Percentiles rank a stretch among this genome's conserved stretches.
phyloP scores from a whole-genome alignment of 2,329 filamentous ascomycete genomes.

The Grosmannia clavigera region DNA sequence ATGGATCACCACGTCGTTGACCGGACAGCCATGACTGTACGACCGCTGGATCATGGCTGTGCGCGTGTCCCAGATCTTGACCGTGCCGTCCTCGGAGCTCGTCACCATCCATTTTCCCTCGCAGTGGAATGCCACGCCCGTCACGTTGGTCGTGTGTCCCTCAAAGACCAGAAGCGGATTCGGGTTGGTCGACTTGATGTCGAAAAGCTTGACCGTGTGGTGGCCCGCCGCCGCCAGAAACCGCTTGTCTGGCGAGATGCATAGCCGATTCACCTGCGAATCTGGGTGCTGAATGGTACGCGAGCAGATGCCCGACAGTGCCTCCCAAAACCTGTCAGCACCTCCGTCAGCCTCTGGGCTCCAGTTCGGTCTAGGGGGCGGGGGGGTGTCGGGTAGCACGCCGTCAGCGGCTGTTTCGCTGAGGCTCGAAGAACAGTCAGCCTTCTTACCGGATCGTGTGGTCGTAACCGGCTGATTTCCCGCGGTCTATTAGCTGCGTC shows the following conservation, averaged over 20 bases:
- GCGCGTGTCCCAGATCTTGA: constrained; percentile 94
- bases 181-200: constrained; percentile 97
- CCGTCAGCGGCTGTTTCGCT: not conserved
- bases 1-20: constrained; percentile 98
- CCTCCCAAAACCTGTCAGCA: constrained; percentile 82
- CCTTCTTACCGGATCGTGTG: constrained; percentile 44
- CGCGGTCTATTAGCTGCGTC: not conserved
- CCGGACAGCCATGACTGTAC: constrained; percentile 78
- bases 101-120: constrained; percentile 99
- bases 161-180: constrained; percentile 89
- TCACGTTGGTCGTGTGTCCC: constrained; percentile 91
- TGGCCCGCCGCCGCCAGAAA: constrained; percentile 74
- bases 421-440: not conserved
- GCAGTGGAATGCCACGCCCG: constrained; percentile 93
- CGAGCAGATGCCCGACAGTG: constrained; percentile 92
- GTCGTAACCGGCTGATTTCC: constrained; percentile 42
- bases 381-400: not conserved
- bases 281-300: constrained; percentile 96
- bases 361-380: not conserved
- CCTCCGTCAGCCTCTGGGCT: not conserved
- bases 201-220: constrained; percentile 90
- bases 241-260: constrained; percentile 95
- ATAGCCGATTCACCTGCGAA: constrained; percentile 95
- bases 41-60: constrained; percentile 79
- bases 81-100: constrained; percentile 88